phyloP scores from a whole-genome alignment of 306 rosid genomes.

The Hippophae rhamnoides region DNA sequence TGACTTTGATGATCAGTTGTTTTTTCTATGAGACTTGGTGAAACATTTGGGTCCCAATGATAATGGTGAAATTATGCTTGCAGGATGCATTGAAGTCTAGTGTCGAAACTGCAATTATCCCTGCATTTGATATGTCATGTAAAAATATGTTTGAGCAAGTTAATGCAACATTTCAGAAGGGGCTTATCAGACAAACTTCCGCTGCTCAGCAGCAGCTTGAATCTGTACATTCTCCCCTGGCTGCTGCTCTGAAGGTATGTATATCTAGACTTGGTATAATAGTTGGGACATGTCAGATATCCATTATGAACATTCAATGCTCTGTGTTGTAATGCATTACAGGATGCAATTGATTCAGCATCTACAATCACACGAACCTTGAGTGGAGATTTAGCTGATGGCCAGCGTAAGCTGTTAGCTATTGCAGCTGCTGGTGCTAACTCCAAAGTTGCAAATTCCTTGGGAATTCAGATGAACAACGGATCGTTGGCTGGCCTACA shows the following conservation, averaged over 20 bases:
- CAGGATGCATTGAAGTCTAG: slow-evolving; percentile 57
- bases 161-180: slow-evolving; percentile 53
- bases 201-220: slow-evolving; percentile 58
- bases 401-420: slow-evolving; percentile 44
- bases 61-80: slow-evolving; percentile 12
- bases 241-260: slow-evolving; percentile 55
- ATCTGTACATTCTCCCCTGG: slow-evolving; percentile 54
- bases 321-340: slow-evolving; percentile 9
- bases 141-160: slow-evolving; percentile 62
- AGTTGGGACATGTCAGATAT: neutral
- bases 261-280: neutral
- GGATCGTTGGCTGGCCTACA: slow-evolving; percentile 31
- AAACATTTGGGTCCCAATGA: slow-evolving; percentile 9
- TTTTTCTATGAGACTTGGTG: neutral
- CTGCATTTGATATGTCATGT: slow-evolving; percentile 59
- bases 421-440: slow-evolving; percentile 35
- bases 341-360: slow-evolving; percentile 68
- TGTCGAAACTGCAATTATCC: slow-evolving; percentile 52
- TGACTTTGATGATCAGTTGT: too few species aligned
- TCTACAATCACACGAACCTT: slow-evolving; percentile 51
- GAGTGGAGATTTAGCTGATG: slow-evolving; percentile 59
- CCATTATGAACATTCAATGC: neutral
- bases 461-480: slow-evolving; percentile 39
- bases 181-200: slow-evolving; percentile 37
- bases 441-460: slow-evolving; percentile 40